Evolutionary conservation across 2,329 filamentous ascomycete species (phyloP), one percentile per base, ranked within the genome.

Genomic region (Aquanectria penicillioides): DNA sequence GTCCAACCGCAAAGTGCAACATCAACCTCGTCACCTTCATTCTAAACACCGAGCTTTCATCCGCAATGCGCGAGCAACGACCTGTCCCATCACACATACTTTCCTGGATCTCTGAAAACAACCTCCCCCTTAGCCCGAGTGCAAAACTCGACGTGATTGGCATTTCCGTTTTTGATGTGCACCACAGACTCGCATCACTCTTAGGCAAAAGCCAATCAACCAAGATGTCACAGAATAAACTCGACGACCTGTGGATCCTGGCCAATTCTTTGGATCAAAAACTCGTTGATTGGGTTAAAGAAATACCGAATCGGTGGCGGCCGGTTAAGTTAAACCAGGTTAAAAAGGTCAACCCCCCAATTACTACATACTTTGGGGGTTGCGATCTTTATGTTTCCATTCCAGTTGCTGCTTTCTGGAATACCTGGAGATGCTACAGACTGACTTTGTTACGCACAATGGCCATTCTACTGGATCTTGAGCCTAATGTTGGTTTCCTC

Each of bases 371-470:
- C n/a, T 20, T 31, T 7, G 8, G n/a, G 4, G 8, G 36, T 12
- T 59, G 49, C n/a, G 55, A 61, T 4, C 17, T 54, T 1, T 59
- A 59, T 28, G 37, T 46, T 3, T 59, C 59, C 2, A 44, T 61
- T 17, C 44, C 53, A 17, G 41, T 61, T 3, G 54, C 49, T 22
- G 25, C 43, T 4, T 38, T 54, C 9, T 61, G 55, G 55, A 59
- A 61, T n/a, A 54, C 37, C 12, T 61, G 59, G 59, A 52, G 59
- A 18, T 49, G 54, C 8, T 61, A 55, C 23, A 49, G 55, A 7
- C 44, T 61, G 4, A 48, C 54, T 9, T 28, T 61, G 2, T 34
- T 59, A 15, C 41, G 50, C 11, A 61, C 59, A 20, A 36, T 34
- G 10, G 46, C 59, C 13, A 20, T 52, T 3, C 46, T 61, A 10